Evolutionary conservation across 2,329 filamentous ascomycete genomes (phyloP), one percentile per base, ranked within the genome.

Genomic region (Amylocarpus encephaloides): DNA sequence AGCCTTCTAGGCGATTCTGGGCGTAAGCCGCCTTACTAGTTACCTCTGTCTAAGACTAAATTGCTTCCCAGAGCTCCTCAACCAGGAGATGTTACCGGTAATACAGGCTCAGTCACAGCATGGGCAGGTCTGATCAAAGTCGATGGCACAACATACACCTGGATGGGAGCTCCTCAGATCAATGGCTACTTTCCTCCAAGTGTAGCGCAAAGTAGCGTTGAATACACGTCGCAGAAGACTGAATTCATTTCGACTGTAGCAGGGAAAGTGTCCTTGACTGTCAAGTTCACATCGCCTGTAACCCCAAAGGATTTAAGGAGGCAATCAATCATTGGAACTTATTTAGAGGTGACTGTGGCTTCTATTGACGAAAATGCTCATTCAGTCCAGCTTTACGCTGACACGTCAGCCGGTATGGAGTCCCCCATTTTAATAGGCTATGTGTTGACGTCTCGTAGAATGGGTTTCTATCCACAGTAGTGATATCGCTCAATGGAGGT

Each of bases 121-220:
- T 89, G 85, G 85, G 73, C 81, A 49, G 86, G 86, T n/a, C 68
- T 87, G 54, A 77, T 90, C 56, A 78, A 75, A 48, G 84, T 90
- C 5, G 85, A 89, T 62, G 80, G 78, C 36, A 65, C 67, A 41
- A 61, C 75, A 26, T 84, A 82, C 67, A 82, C 78, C 49, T 88
- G 83, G 83, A 79, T 88, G 78, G 85, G 85, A 2, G 70, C 69
- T 11, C 76, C 75, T 2, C n/a, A 43, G 3, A 39, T 62, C 2
- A 56, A 60, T 40, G 64, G 71, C 0, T 73, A 73, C 4, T 58
- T 68, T 1, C 70, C 72, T 1, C 66, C 70, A 1, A 67, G 70
- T 6, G 82, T 78, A 9, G 75, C 77, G 18, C 85, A 90, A 64
- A 76, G 73, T 1, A 72, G 76, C 1, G 81, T 81, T 62, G 76